A percentile compares a stretch with the other conserved stretches of the same genome.
Conservation (phyloP, 139 green algal species). For the Zygnema cylindricum region DNA sequence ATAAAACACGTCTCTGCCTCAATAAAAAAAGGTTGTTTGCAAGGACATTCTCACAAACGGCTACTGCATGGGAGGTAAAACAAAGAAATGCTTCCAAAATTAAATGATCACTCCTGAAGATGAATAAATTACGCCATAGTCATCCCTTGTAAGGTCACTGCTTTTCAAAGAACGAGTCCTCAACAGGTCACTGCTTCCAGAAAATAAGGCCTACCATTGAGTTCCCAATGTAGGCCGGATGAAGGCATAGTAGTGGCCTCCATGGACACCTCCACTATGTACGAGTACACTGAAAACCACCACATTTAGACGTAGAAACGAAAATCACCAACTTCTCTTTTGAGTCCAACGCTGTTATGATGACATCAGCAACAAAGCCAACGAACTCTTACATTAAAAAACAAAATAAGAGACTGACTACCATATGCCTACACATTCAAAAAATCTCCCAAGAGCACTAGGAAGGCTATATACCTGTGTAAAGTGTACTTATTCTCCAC, state of each 20-base stretch:
- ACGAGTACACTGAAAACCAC: slow-evolving; percentile 85
- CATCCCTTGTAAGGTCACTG: too few species aligned
- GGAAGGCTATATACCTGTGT: slow-evolving; percentile 31
- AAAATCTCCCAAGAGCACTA: neutral
- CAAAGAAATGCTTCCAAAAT: too few species aligned
- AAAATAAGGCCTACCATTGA: slow-evolving; percentile 49
- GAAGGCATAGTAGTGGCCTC: slow-evolving; percentile 96
- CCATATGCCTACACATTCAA: neutral
- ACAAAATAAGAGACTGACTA: too few species aligned
- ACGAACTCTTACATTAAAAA: too few species aligned
- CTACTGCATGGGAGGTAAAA: too few species aligned
- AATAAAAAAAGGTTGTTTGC: too few species aligned
- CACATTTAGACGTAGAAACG: neutral
- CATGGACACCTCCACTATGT: slow-evolving; percentile 91
- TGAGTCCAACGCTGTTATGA: neutral
- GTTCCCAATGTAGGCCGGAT: slow-evolving; percentile 65
- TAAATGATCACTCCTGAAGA: too few species aligned
- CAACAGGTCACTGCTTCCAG: too few species aligned
- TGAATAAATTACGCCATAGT: too few species aligned
- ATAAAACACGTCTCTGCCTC: too few species aligned
- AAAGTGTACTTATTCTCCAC: slow-evolving; percentile 77
- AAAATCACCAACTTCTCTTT: neutral
- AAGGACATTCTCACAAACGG: too few species aligned
- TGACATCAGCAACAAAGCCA: neutral
- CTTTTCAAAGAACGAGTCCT: too few species aligned